These are phyloP conservation scores for Rhizopus arrhizus DNA, from an alignment of 371 early-diverging fungal genomes.

Conservation along the genomic window DNA sequence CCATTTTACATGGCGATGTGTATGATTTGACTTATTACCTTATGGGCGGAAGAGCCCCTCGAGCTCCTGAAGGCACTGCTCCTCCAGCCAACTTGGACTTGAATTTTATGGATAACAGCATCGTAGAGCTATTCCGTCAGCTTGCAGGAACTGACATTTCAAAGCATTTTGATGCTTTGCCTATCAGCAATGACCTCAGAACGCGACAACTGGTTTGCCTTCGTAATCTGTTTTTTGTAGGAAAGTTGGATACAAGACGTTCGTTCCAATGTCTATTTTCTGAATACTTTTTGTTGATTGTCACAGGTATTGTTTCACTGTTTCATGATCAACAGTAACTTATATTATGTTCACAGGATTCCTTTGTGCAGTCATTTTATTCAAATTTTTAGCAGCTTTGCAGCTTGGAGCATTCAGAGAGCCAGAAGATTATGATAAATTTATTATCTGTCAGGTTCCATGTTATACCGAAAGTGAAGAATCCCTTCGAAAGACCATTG, in stretches of 20 bases:
- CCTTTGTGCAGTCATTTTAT: slow-evolving; percentile 81
- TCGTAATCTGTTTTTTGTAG: slow-evolving; percentile 80
- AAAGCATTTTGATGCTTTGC: slow-evolving; percentile 59
- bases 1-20: slow-evolving; percentile 45
- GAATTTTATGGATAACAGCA: slow-evolving; percentile 59
- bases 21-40: slow-evolving; percentile 52
- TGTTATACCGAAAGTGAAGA: slow-evolving; percentile 98
- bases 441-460: slow-evolving; percentile 86
- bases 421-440: slow-evolving; percentile 90
- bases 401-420: slow-evolving; percentile 77
- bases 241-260: slow-evolving; percentile 81
- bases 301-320: slow-evolving; percentile 47
- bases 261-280: slow-evolving; percentile 80
- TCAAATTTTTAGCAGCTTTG: slow-evolving; percentile 92
- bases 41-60: slow-evolving; percentile 45
- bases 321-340: background rate
- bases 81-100: slow-evolving; percentile 57
- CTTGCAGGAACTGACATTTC: slow-evolving; percentile 71
- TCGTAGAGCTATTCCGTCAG: slow-evolving; percentile 66
- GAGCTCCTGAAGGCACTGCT: slow-evolving; percentile 40
- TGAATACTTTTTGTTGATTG: slow-evolving; percentile 78
- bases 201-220: slow-evolving; percentile 65
- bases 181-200: slow-evolving; percentile 37
- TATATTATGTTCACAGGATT: slow-evolving; percentile 35
- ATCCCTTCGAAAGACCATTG: slow-evolving; percentile 89